These are phyloP conservation scores for Komagataella ulmi DNA, from an alignment of 805 yeast species.

Conservation along the genomic window DNA sequence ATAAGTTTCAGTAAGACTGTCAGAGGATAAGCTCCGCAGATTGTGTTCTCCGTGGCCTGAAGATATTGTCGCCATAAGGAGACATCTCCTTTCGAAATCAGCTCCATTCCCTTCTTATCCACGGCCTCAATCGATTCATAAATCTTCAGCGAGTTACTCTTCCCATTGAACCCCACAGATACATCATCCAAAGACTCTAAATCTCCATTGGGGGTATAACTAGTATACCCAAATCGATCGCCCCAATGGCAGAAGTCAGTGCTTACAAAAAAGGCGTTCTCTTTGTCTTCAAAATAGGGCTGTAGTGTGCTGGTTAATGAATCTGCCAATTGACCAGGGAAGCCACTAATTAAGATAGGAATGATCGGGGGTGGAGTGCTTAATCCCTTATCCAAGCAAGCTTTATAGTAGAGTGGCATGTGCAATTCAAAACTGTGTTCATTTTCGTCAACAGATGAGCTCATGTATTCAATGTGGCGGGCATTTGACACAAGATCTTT, in stretches of 20 bases:
- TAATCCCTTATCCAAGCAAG: conserved; percentile 18
- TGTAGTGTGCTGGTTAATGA: conserved; percentile 32
- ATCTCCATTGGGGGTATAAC: conserved; percentile 27
- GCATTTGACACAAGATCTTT: conserved; percentile 20
- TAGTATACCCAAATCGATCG: conserved; percentile 42
- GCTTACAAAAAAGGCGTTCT: conserved; percentile 64
- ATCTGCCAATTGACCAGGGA: conserved; percentile 32
- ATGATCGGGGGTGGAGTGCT: conserved; percentile 31
- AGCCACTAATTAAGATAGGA: conserved; percentile 63
- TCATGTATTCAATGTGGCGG: conserved; percentile 41
- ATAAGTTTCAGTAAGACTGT: conserved; percentile 44
- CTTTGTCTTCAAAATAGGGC: conserved; percentile 39
- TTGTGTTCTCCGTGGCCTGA: conserved; percentile 64
- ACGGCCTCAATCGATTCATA: conserved; percentile 60
- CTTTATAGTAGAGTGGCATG: conserved; percentile 54
- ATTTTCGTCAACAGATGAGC: conserved; percentile 48
- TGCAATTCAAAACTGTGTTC: conserved; percentile 97
- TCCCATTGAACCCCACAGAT: neutral
- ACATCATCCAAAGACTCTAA: conserved; percentile 6
- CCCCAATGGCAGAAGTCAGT: conserved; percentile 98
- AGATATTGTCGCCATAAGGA: conserved; percentile 57
- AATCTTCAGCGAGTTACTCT: conserved; percentile 28
- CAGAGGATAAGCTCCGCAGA: conserved; percentile 86
- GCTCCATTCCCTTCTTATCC: conserved; percentile 59
- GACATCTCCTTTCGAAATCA: conserved; percentile 42